These are phyloP conservation scores for Neonectria magnoliae DNA, from an alignment of 2,329 filamentous ascomycete genomes.

Conservation along the genomic window DNA sequence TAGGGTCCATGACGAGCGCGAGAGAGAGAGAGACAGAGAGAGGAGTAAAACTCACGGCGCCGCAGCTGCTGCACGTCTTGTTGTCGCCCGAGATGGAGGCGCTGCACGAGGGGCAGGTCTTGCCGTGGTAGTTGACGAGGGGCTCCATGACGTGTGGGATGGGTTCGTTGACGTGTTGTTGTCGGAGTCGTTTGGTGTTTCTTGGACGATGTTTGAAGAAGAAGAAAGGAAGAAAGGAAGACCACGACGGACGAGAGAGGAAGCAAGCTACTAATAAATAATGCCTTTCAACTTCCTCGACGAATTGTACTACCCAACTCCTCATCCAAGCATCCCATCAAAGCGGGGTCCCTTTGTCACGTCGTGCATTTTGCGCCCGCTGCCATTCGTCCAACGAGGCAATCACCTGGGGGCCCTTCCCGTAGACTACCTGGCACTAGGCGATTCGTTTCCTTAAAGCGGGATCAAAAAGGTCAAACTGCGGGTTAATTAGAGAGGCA, in stretches of 20 bases:
- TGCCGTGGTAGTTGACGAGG: constrained; percentile 50
- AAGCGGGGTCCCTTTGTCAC: constrained; percentile 14
- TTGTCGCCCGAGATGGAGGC: constrained; percentile 52
- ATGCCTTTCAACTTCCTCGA: not conserved
- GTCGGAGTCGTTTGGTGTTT: not conserved
- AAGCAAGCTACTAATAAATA: constrained; percentile 6
- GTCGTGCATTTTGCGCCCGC: constrained; percentile 8
- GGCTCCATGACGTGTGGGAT: constrained; percentile 42
- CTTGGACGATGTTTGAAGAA: not conserved
- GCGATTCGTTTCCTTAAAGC: too few species aligned
- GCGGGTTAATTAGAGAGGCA: too few species aligned
- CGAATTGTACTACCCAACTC: not conserved
- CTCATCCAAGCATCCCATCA: not conserved
- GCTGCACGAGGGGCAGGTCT: constrained; percentile 67
- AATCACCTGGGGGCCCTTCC: not conserved
- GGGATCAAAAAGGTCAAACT: too few species aligned
- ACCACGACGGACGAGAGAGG: constrained; percentile 3
- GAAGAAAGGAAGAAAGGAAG: not conserved
- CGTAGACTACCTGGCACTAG: too few species aligned
- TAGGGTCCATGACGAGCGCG: constrained; percentile 2
- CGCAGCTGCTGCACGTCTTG: constrained; percentile 67
- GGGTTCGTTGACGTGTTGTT: constrained; percentile 2
- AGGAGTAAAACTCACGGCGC: constrained; percentile 62
- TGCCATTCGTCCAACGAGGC: constrained; percentile 13
- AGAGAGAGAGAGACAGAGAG: not conserved